Evolutionary conservation across 2,329 filamentous ascomycete species (phyloP), one percentile per base, ranked within the genome.

Genomic region (Microdochium nivale): DNA sequence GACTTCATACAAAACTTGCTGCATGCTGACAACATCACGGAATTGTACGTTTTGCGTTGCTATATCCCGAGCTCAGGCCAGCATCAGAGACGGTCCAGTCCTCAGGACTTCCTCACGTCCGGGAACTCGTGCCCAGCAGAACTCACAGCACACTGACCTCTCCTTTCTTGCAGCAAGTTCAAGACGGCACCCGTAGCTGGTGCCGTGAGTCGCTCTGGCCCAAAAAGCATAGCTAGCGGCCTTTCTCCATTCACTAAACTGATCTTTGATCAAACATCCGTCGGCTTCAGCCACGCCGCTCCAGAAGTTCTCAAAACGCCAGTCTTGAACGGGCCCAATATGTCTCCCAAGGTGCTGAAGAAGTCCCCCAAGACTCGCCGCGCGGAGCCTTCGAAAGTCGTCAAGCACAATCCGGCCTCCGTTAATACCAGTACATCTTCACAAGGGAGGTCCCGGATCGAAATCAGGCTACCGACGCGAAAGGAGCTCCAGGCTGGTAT

Each of bases 1-100:
- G 79, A 86, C 59, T 84, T 92, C 65, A 75, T 96, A 27, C 80
- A 88, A 52, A 82, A 84, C 56, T 78, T 95, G 40, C 68, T 96
- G 52, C 83, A 84, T 62, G 79, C 83, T 1, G 79, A 84, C n/a
- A 83, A 84, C 54, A 73, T 87, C 56, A 85, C 86, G 10, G 72
- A 86, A 60, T 88, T 81, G 86, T 88, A 70, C 65, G 75, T 61
- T 49, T 35, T 33, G 23, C 30, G 2, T 30, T 47, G 37, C 27
- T 44, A n/a, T 14, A 5, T 5, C 43, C 11, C 24, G 16, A 46
- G 19, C 43, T 4, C 21, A 23, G 43, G 16, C 21, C 43, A 46
- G 16, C 5, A 5, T 23, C 4, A 5, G 9, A 14, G 33, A 7
- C 16, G 3, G 5, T 3, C 16, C 19, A 4, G 3, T 8, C 16